These are phyloP conservation scores for Amesomyces nigricolor DNA, from an alignment of 2,329 filamentous ascomycete species.

Conservation along the genomic window DNA sequence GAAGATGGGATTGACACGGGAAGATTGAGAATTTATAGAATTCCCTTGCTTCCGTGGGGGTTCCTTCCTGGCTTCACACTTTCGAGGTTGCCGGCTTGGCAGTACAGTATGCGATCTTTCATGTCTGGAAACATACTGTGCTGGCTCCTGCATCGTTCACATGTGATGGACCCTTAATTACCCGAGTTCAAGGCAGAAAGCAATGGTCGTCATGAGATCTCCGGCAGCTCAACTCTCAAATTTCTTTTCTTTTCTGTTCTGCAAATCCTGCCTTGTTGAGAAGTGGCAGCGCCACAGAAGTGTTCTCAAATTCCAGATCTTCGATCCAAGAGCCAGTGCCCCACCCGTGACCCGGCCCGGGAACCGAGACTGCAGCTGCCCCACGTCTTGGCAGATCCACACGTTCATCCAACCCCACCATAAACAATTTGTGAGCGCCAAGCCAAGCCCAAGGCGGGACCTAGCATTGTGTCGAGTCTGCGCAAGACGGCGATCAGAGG, in stretches of 20 bases:
- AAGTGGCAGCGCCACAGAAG: no score
- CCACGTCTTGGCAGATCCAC: constrained; percentile 8
- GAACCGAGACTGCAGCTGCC: not conserved
- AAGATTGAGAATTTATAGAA: no score
- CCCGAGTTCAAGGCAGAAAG: not conserved
- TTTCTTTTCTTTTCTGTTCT: not conserved
- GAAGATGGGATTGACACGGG: not conserved
- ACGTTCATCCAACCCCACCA: constrained; percentile 7
- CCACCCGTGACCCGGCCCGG: not conserved
- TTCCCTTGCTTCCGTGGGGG: no score
- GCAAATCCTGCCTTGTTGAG: not conserved
- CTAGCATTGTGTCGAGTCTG: constrained; percentile 11
- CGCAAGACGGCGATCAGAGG: not conserved
- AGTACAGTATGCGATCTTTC: no score
- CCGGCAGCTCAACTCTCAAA: not conserved
- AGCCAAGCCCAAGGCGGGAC: constrained; percentile 10
- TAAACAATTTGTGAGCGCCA: constrained; percentile 11
- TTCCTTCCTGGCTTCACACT: no score
- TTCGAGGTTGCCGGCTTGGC: no score
- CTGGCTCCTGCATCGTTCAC: no score
- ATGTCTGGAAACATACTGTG: no score
- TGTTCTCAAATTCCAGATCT: not conserved
- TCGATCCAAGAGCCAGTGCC: not conserved
- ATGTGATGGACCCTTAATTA: no score
- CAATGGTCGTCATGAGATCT: not conserved